Percentiles rank a stretch among this genome's conserved stretches.
Conservation (phyloP, 192 early-diverging fungal species). For the Backusella parvicylindrica region DNA sequence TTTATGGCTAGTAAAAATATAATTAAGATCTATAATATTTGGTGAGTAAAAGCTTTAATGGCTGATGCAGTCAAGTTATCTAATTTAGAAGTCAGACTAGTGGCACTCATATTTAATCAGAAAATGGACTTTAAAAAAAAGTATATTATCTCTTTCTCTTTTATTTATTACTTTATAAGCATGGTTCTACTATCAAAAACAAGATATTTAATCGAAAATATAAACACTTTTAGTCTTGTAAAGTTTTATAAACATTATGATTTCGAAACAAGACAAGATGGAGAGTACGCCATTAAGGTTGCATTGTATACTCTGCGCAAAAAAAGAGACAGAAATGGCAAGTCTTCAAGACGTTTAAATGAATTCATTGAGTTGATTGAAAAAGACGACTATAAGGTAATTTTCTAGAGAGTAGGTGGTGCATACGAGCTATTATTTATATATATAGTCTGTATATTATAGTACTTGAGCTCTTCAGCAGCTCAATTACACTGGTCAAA, state of each 20-base stretch:
- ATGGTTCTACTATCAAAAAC: too few relatives aligned
- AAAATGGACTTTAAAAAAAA: too few relatives aligned
- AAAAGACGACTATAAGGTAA: background rate
- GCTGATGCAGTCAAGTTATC: too few relatives aligned
- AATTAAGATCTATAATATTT: too few relatives aligned
- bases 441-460: too few relatives aligned
- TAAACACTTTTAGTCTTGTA: background rate
- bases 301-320: background rate
- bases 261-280: background rate
- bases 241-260: background rate
- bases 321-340: background rate
- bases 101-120: too few relatives aligned
- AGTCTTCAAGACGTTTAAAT: background rate
- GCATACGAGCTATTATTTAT: background rate
- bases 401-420: too few relatives aligned
- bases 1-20: too few relatives aligned
- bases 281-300: background rate
- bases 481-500: background rate
- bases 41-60: too few relatives aligned
- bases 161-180: too few relatives aligned
- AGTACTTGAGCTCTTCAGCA: background rate
- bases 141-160: too few relatives aligned
- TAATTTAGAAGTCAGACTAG: too few relatives aligned
- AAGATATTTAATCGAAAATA: background rate
- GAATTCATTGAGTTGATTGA: background rate